Conservation (phyloP, 2,329 filamentous ascomycete species). For the Trichoderma atrobrunneum region DNA sequence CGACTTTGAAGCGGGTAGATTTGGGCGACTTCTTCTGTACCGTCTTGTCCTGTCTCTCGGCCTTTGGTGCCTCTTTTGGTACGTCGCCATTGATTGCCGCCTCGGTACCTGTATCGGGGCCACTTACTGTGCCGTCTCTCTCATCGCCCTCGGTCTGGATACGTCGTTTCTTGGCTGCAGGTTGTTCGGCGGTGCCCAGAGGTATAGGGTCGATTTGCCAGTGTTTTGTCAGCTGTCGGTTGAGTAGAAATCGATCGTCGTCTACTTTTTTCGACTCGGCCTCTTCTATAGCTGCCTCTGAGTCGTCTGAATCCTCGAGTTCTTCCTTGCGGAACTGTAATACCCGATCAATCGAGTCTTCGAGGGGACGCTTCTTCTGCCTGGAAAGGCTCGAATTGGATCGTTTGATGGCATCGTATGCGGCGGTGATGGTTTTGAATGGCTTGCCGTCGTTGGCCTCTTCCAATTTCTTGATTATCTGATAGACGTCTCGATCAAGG, state of each 20-base stretch:
- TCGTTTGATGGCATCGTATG: slow-evolving; percentile 77
- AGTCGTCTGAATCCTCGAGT: slow-evolving; percentile 52
- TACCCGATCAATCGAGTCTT: slow-evolving; percentile 82
- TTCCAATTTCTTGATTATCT: slow-evolving; percentile 73
- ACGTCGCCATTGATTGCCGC: slow-evolving; percentile 21
- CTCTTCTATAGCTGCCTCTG: slow-evolving; percentile 48
- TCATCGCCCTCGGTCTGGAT: slow-evolving; percentile 31
- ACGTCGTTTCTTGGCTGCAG: slow-evolving; percentile 34
- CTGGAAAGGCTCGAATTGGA: slow-evolving; percentile 87
- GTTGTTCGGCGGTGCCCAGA: slow-evolving; percentile 25
- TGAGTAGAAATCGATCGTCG: slow-evolving; percentile 41
- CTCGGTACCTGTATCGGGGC: slow-evolving; percentile 1
- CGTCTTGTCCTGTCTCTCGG: slow-evolving; percentile 30
- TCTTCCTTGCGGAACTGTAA: slow-evolving; percentile 70
- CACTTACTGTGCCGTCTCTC: slow-evolving; percentile 17
- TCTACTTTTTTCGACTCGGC: slow-evolving; percentile 31
- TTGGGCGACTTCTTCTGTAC: slow-evolving; percentile 32
- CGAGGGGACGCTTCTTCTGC: slow-evolving; percentile 74
- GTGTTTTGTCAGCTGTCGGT: slow-evolving; percentile 42
- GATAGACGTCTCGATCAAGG: slow-evolving; percentile 72
- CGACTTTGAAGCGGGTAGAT: slow-evolving; percentile 31
- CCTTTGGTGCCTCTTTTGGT: not conserved
- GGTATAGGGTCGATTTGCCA: slow-evolving; percentile 33
- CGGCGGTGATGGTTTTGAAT: slow-evolving; percentile 50
- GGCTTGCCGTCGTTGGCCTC: slow-evolving; percentile 57